phyloP scores from a whole-genome alignment of 352 stramenopile genomes.

The Halophytophthora polymorphica region DNA sequence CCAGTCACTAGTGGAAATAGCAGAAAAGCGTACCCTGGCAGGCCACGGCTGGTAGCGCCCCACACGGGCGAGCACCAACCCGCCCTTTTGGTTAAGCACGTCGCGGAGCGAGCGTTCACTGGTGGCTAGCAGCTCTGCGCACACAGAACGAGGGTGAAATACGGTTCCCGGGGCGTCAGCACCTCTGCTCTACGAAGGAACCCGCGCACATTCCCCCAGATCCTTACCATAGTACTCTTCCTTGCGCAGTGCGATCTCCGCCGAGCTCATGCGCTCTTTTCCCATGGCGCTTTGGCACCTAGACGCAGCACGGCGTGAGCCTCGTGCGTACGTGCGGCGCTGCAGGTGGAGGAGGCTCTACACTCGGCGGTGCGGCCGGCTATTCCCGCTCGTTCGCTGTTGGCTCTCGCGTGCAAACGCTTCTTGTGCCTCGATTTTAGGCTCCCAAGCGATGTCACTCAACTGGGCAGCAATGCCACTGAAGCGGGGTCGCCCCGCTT shows the following conservation, averaged over 20 bases:
- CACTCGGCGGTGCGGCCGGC: no score
- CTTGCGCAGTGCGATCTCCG: conserved; percentile 40
- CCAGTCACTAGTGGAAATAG: background rate
- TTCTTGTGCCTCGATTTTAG: no score
- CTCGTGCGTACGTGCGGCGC: no score
- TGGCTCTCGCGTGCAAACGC: no score
- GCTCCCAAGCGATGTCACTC: no score
- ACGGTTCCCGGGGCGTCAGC: background rate
- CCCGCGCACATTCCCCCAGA: background rate
- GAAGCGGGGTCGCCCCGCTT: no score
- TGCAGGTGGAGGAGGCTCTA: no score
- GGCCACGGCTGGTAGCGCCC: conserved; percentile 83
- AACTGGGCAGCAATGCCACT: no score
- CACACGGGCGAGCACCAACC: conserved; percentile 73
- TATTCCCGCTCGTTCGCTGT: no score
- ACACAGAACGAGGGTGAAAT: conserved; percentile 4
- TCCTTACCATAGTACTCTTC: conserved; percentile 52
- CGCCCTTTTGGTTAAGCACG: conserved; percentile 73
- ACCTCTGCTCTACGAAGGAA: background rate
- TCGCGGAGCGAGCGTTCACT: conserved; percentile 53
- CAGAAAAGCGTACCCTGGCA: conserved; percentile 45
- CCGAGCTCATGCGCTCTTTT: conserved; percentile 37
- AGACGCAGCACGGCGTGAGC: background rate
- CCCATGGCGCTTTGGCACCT: conserved; percentile 17
- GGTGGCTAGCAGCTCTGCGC: conserved; percentile 54